A percentile compares a stretch with the other conserved stretches of the same genome.
phyloP scores from a whole-genome alignment of 2,329 filamentous ascomycete genomes.

The Fusarium guadeloupense region DNA sequence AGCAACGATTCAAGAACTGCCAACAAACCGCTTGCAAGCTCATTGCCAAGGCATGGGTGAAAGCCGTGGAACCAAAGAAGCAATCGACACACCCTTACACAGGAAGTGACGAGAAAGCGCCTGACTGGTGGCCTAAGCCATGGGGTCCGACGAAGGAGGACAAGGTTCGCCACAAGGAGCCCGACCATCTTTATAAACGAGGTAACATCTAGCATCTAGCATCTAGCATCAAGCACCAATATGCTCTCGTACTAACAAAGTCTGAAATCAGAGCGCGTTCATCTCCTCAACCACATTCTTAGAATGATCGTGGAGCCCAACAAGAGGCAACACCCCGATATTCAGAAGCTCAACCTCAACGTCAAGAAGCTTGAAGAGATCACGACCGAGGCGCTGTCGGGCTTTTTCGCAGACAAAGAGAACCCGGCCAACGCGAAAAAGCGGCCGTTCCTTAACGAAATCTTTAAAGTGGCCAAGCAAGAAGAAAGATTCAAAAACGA shows the following conservation, averaged over 20 bases:
- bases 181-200: slow-evolving; percentile 75
- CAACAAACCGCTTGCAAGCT: slow-evolving; percentile 78
- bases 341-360: slow-evolving; percentile 63
- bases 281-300: slow-evolving; percentile 68
- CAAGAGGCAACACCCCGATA: slow-evolving; percentile 59
- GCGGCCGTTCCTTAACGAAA: slow-evolving; percentile 64
- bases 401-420: slow-evolving; percentile 63
- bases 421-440: slow-evolving; percentile 65
- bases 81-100: slow-evolving; percentile 79
- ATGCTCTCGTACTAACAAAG: slow-evolving; percentile 6
- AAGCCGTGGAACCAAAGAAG: slow-evolving; percentile 79
- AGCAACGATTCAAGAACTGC: slow-evolving; percentile 69
- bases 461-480: slow-evolving; percentile 67
- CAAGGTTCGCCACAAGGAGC: slow-evolving; percentile 74
- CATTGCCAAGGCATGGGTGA: slow-evolving; percentile 80
- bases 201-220: slow-evolving; percentile 58
- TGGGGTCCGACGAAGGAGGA: slow-evolving; percentile 61
- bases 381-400: slow-evolving; percentile 65
- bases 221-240: neutral
- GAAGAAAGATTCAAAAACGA: slow-evolving; percentile 66
- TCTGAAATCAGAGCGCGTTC: slow-evolving; percentile 61
- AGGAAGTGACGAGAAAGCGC: slow-evolving; percentile 67
- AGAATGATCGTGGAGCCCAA: slow-evolving; percentile 63
- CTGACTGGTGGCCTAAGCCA: slow-evolving; percentile 73
- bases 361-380: slow-evolving; percentile 66